These are phyloP conservation scores for Dactylellina cionopaga DNA, from an alignment of 2,329 filamentous ascomycete genomes.

Conservation along the genomic window DNA sequence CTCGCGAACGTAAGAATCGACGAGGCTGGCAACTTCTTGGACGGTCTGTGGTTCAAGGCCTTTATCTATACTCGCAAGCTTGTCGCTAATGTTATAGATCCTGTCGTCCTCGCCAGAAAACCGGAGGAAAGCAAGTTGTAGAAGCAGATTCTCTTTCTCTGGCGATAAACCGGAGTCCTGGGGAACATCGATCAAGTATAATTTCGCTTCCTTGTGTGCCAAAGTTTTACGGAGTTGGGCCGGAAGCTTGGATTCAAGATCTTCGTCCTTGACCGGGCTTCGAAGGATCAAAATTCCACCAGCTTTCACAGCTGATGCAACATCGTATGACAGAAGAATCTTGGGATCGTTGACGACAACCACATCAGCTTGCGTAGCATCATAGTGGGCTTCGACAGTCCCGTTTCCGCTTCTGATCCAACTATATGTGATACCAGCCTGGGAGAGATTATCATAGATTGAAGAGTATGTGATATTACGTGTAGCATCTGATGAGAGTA, in stretches of 20 bases:
- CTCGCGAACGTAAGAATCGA: slow-evolving; percentile 75
- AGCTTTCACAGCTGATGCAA: slow-evolving; percentile 75
- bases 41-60: slow-evolving; percentile 60
- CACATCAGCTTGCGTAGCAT: slow-evolving; percentile 80
- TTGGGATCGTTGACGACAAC: slow-evolving; percentile 81
- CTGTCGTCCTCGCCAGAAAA: slow-evolving; percentile 75
- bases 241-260: slow-evolving; percentile 86
- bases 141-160: slow-evolving; percentile 71
- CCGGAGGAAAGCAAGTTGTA: slow-evolving; percentile 85
- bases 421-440: slow-evolving; percentile 82
- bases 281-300: slow-evolving; percentile 79
- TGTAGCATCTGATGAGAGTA: slow-evolving; percentile 70
- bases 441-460: slow-evolving; percentile 71
- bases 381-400: slow-evolving; percentile 84
- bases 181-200: slow-evolving; percentile 80
- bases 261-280: slow-evolving; percentile 83
- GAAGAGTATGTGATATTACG: slow-evolving; percentile 71
- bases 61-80: slow-evolving; percentile 31
- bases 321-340: slow-evolving; percentile 79
- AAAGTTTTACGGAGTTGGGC: slow-evolving; percentile 75
- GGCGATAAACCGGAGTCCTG: slow-evolving; percentile 71
- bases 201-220: slow-evolving; percentile 73
- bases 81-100: slow-evolving; percentile 59
- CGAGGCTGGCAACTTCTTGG: slow-evolving; percentile 63
- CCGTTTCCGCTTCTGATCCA: slow-evolving; percentile 80